Percentiles rank a stretch among this genome's conserved stretches.
phyloP scores from a whole-genome alignment of 192 early-diverging fungal genomes.

The Cetraspora pellucida region DNA sequence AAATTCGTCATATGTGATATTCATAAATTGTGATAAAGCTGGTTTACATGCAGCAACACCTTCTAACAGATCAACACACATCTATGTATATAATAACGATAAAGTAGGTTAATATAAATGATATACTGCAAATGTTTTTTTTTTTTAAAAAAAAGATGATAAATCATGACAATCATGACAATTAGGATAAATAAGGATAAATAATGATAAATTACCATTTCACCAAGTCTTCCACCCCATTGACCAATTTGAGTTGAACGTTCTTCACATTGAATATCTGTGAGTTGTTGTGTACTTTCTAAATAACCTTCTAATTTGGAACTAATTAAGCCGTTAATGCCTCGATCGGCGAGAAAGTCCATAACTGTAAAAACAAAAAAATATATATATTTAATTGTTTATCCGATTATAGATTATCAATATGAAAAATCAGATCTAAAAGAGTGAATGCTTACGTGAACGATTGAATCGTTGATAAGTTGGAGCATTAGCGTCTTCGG shows the following conservation, averaged over 20 bases:
- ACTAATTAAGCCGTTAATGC: constrained; percentile 6
- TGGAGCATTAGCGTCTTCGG: no score
- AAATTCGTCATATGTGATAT: constrained; percentile 11
- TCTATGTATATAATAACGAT: neutral
- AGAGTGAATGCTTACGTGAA: neutral
- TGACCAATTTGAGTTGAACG: neutral
- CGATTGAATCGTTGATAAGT: no score
- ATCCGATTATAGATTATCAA: neutral
- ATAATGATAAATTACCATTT: neutral
- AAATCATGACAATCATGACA: no score
- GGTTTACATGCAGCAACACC: neutral
- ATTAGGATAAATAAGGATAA: neutral
- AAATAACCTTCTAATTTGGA: neutral
- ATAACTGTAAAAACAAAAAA: neutral
- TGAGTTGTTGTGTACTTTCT: neutral
- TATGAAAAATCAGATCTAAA: neutral
- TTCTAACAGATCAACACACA: neutral
- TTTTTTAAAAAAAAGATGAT: neutral
- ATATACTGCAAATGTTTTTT: neutral
- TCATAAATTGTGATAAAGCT: constrained; percentile 15
- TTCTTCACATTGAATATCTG: neutral
- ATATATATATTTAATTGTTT: neutral
- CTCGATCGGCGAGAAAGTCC: neutral
- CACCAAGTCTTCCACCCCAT: constrained; percentile 26
- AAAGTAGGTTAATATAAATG: neutral